phyloP scores from a whole-genome alignment of 495 filamentous ascomycete genomes.

The Daldinia caldariorum region DNA sequence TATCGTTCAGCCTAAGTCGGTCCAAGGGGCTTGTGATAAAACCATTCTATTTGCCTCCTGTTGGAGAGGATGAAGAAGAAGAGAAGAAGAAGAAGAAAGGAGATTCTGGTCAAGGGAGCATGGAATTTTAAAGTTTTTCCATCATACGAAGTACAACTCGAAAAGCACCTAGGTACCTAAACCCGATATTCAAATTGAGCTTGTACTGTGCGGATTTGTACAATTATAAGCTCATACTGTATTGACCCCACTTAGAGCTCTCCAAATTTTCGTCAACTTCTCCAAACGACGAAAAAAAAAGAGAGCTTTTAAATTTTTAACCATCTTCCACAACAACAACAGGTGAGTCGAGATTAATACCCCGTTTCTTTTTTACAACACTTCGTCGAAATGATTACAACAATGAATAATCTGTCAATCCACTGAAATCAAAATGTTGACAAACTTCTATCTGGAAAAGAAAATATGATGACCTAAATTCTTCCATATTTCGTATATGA shows the following conservation, averaged over 20 bases:
- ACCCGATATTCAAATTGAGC: background rate
- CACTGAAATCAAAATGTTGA: constrained; percentile 67
- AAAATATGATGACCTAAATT: constrained; percentile 48
- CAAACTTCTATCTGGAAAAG: constrained; percentile 50
- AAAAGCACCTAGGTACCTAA: background rate
- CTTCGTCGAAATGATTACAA: constrained; percentile 73
- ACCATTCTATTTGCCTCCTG: constrained; percentile 87
- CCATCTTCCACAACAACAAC: constrained; percentile 31
- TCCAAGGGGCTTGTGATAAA: constrained; percentile 83
- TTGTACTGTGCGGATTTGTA: background rate
- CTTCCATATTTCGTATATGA: background rate
- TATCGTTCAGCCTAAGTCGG: constrained; percentile 88
- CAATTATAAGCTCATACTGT: background rate
- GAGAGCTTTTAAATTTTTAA: constrained; percentile 16
- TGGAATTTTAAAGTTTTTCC: constrained; percentile 70
- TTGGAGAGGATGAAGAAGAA: constrained; percentile 79
- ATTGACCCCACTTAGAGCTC: constrained; percentile 22
- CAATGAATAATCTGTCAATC: constrained; percentile 85
- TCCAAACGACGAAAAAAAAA: constrained; percentile 28
- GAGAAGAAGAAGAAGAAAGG: constrained; percentile 70
- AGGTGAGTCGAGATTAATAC: constrained; percentile 36
- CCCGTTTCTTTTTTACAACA: constrained; percentile 10
- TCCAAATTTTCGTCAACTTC: constrained; percentile 36
- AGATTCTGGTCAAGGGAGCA: constrained; percentile 47
- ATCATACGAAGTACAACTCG: no score